Evolutionary conservation across 257 asterid genomes (phyloP), one percentile per base, ranked within the genome.

Genomic region (Solanum dulcamara): DNA sequence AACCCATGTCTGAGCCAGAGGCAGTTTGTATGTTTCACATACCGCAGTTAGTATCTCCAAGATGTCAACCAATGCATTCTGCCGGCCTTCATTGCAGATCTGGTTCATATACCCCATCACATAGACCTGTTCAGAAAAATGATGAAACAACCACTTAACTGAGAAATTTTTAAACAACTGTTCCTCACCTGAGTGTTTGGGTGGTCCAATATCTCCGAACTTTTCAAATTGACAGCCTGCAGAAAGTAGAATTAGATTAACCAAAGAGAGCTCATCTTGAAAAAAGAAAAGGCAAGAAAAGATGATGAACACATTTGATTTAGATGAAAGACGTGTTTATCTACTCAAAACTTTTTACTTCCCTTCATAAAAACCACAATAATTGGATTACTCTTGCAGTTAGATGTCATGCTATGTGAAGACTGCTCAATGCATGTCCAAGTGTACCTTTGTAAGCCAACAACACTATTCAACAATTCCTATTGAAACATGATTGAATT

Each of bases 201-300:
- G 38, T 92, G 93, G 85, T 89, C 98, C 92, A 94, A 88, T 88
- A 95, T 92, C 88, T 94, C 95, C 3, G 97, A 95, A 87, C 98
- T 94, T 89, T 94, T 95, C 90, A 95, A 85, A 87, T 95, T 94
- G 84, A 94, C 98, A 67, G 98, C 97, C 98, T 94, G 97, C 94
- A 93, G 59, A 86, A 89, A 88, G 83, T 85, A 85, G 84, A 86
- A 88, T 81, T 50, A 77, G 51, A 26, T 89, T 88, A 75, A 86
- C 46, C 32, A 17, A 77, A 9, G 42, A 77, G 28, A 46, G 62
- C 38, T 15, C 62, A 28, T 77, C 62, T 46, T 11, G 60, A 70
- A 77, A 77, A 48, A 28, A 48, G 10, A 9, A 48, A 46, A 46
- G 53, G 83, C 22, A 77, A 12, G 83, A 46, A 46, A 28, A 8